phyloP scores from a whole-genome alignment of 2,329 filamentous ascomycete species.

The Apiospora koreana region DNA sequence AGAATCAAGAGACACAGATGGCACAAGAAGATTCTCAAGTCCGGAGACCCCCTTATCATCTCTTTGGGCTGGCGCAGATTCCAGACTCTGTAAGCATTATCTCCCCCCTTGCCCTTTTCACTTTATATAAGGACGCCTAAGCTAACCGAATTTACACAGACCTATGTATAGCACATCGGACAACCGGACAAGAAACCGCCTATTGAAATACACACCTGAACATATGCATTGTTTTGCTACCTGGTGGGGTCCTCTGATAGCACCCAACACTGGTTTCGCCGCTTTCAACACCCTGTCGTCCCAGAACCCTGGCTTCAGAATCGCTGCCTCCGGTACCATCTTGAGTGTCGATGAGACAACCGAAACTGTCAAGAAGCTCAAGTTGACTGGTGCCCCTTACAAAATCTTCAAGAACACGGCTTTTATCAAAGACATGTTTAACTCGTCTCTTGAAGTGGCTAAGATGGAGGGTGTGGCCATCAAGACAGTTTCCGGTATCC shows the following conservation, averaged over 20 bases:
- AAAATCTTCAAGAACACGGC: constrained; percentile 99
- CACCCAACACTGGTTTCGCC: constrained; percentile 93
- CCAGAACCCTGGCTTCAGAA: constrained; percentile 84
- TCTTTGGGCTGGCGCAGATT: constrained; percentile 95
- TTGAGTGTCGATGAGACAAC: constrained; percentile 92
- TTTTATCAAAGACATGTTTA: constrained; percentile 99
- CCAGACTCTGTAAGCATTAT: constrained; percentile 62
- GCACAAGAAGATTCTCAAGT: constrained; percentile 99
- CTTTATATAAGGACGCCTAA: background rate
- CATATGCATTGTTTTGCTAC: constrained; percentile 99
- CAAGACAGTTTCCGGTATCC: constrained; percentile 91
- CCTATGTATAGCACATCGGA: constrained; percentile 96
- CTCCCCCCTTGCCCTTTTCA: background rate
- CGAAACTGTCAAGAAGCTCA: constrained; percentile 99
- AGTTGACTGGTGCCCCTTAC: constrained; percentile 88
- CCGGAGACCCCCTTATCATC: constrained; percentile 95
- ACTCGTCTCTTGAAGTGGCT: constrained; percentile 85
- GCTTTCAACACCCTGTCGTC: constrained; percentile 88
- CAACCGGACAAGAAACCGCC: constrained; percentile 88
- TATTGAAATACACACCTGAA: constrained; percentile 99
- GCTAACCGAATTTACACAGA: background rate
- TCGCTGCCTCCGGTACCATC: constrained; percentile 92
- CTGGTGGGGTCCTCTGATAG: constrained; percentile 91
- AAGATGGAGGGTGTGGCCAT: constrained; percentile 95
- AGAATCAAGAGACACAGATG: constrained; percentile 96